phyloP scores from a whole-genome alignment of 169 alveolate species.

The Plasmodium blacklocki region DNA sequence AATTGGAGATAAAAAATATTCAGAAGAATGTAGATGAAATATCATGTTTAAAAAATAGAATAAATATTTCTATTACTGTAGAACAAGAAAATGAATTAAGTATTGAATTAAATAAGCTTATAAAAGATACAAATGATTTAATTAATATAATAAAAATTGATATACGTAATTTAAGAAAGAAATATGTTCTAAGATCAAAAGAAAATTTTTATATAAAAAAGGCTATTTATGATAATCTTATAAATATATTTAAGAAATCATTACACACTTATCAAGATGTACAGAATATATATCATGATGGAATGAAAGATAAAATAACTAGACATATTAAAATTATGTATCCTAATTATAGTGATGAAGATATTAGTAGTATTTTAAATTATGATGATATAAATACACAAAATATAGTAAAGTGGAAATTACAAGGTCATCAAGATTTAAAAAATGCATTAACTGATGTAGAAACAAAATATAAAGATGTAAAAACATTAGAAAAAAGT shows the following conservation, averaged over 20 bases:
- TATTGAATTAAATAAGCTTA: constrained; percentile 40
- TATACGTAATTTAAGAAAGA: constrained; percentile 49
- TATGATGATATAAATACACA: constrained; percentile 71
- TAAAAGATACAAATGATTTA: constrained; percentile 47
- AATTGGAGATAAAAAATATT: constrained; percentile 40
- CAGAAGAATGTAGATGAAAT: constrained; percentile 26
- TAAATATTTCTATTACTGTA: constrained; percentile 43
- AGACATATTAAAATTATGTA: constrained; percentile 72
- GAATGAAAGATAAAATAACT: constrained; percentile 61
- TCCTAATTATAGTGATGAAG: constrained; percentile 61
- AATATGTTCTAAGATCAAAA: constrained; percentile 18
- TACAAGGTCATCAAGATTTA: constrained; percentile 73
- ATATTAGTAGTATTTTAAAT: constrained; percentile 52
- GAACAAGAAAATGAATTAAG: constrained; percentile 77
- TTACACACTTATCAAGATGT: constrained; percentile 43
- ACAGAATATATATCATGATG: constrained; percentile 40
- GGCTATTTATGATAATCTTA: constrained; percentile 60
- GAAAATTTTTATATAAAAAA: constrained; percentile 53
- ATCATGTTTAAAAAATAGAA: constrained; percentile 44
- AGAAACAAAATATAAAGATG: constrained; percentile 76
- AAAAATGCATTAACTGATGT: constrained; percentile 73
- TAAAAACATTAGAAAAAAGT: constrained; percentile 64
- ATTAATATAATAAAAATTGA: constrained; percentile 44
- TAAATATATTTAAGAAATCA: constrained; percentile 68
- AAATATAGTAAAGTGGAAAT: constrained; percentile 65